Evolutionary conservation across 768 basidiomycete genomes (phyloP).

Genomic region (Rubroboletus satanas): DNA sequence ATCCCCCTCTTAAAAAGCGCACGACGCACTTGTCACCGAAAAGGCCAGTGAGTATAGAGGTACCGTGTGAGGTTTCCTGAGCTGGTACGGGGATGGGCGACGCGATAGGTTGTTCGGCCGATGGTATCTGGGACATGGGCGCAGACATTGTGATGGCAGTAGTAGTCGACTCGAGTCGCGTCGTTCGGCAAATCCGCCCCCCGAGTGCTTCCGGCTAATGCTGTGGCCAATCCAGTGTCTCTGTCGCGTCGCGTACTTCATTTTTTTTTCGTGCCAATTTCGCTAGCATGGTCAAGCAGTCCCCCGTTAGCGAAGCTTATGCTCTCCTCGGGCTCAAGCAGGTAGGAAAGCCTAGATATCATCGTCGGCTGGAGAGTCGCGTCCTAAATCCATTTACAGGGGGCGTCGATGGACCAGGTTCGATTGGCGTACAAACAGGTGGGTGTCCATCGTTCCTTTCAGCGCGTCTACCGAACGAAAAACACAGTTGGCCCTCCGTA

Average conservation of each 20-base stretch:
- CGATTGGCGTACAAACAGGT: slow-evolving; percentile 71
- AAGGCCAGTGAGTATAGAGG: slow-evolving; percentile 38
- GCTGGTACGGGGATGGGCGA: slow-evolving; percentile 2
- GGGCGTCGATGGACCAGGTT: slow-evolving; percentile 57
- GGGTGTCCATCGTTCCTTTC: slow-evolving; percentile 7
- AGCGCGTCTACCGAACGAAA: background rate
- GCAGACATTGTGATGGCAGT: slow-evolving; percentile 8
- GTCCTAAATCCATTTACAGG: slow-evolving; percentile 37
- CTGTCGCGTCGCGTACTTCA: slow-evolving; percentile 17
- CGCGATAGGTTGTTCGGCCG: background rate
- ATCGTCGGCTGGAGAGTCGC: background rate
- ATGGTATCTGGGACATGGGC: background rate
- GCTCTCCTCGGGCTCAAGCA: slow-evolving; percentile 49
- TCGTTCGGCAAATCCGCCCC: background rate
- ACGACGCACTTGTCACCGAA: slow-evolving; percentile 64
- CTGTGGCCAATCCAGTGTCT: slow-evolving; percentile 19
- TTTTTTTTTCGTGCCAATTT: slow-evolving; percentile 14
- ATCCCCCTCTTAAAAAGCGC: background rate
- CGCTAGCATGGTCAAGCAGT: slow-evolving; percentile 35
- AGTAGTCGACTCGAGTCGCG: background rate
- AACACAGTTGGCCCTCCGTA: slow-evolving; percentile 54
- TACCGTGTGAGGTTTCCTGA: slow-evolving; percentile 6
- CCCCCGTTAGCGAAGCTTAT: slow-evolving; percentile 38
- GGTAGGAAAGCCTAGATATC: slow-evolving; percentile 31
- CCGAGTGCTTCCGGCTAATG: background rate